Evolutionary conservation across 2,329 filamentous ascomycete species (phyloP), one percentile per base, ranked within the genome.

Genomic region (Colletotrichum lentis): DNA sequence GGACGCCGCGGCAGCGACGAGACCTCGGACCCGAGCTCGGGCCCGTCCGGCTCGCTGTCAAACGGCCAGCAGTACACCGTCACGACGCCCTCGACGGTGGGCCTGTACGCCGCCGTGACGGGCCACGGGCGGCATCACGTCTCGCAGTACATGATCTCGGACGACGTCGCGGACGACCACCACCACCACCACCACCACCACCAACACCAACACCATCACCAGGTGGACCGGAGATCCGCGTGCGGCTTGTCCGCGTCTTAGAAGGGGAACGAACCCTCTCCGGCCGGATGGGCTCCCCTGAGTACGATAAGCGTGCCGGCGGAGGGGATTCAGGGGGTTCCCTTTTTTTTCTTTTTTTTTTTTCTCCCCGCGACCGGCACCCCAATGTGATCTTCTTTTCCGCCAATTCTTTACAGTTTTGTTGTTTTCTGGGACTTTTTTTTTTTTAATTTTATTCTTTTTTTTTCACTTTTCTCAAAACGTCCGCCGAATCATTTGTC

Each of bases 61-160:
- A 70, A 70, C 27, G 69, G 69, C 0, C 66, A 70, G 54, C 49
- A 54, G 39, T 70, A 70, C 54, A 70, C 62, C 43, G 62, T 67
- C 11, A 64, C 65, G 6, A 50, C 65, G 6, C 62, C 69, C 22
- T 44, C 59, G n/a, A 43, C 49, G 43, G 20, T 49, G 43, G 20
- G 41, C 16, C 62, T 70, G 65, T 68, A 68, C 50, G 55, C 65
- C 22, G 49, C 65, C 6, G 27, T 55, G 6, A 20, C 47, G 5
- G 24, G 37, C 16, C 67, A 67, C 44, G 50, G 52, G 2, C 35
- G 52, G 27, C 64, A 66, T 2, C 59, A 62, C 5, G 3, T 62
- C 20, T 24, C 52, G n/a, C 62, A 52, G 3, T 67, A 62, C 49
- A 54, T 67, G 35, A 52, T 67, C 20, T 63, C 59, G 12, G 64